Evolutionary conservation across 2,329 filamentous ascomycete genomes (phyloP).

Genomic region (Elsinoe perseae): DNA sequence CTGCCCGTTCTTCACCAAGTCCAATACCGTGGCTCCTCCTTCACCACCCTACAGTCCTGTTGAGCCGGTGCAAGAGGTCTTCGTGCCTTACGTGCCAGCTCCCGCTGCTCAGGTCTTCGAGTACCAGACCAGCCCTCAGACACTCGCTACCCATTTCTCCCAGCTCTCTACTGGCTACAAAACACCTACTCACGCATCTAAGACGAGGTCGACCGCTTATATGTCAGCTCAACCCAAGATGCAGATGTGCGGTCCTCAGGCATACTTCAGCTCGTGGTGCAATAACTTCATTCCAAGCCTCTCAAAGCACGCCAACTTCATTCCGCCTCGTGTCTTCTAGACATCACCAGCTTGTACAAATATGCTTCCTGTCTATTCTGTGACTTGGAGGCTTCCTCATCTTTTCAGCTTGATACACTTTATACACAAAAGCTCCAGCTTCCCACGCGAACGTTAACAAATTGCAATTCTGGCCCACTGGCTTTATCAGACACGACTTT

Average conservation of each 20-base stretch:
- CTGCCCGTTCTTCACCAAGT: slow-evolving; percentile 64
- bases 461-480: background rate
- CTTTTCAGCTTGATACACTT: background rate
- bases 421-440: slow-evolving; percentile 7
- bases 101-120: slow-evolving; percentile 5
- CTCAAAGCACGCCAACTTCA: slow-evolving; percentile 19
- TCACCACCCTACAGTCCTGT: slow-evolving; percentile 19
- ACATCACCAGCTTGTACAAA: slow-evolving; percentile 9
- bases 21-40: slow-evolving; percentile 21
- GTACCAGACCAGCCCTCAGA: slow-evolving; percentile 5
- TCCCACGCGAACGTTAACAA: slow-evolving; percentile 15
- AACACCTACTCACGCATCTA: slow-evolving; percentile 1
- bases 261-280: slow-evolving; percentile 19
- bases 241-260: slow-evolving; percentile 17
- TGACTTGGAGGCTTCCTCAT: background rate
- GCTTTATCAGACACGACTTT: slow-evolving; percentile 14
- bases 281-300: slow-evolving; percentile 19
- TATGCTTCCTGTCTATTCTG: slow-evolving; percentile 8
- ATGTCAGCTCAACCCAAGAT: slow-evolving; percentile 2
- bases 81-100: slow-evolving; percentile 15
- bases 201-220: slow-evolving; percentile 6
- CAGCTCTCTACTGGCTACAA: slow-evolving; percentile 15
- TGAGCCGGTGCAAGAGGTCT: slow-evolving; percentile 17
- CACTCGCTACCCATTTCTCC: slow-evolving; percentile 15
- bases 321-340: slow-evolving; percentile 20